These are phyloP conservation scores for Asterochloris erici DNA, from an alignment of 139 green algal species.

Conservation along the genomic window DNA sequence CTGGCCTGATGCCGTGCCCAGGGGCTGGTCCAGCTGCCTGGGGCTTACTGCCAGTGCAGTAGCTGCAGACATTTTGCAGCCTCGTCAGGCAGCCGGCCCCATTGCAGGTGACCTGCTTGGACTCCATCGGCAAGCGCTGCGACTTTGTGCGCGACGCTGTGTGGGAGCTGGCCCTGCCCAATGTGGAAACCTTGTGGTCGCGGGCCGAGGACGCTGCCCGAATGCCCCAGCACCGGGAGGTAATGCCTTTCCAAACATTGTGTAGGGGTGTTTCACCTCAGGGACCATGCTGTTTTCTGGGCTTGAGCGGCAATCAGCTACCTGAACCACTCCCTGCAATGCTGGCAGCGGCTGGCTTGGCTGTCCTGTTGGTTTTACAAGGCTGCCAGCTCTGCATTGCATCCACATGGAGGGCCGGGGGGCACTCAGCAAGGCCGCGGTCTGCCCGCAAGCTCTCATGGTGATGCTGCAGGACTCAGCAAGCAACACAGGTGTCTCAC, in stretches of 20 bases:
- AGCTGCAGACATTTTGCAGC: background rate
- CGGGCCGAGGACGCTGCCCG: slow-evolving; percentile 72
- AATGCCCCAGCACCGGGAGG: slow-evolving; percentile 38
- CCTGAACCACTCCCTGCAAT: too few relatives aligned
- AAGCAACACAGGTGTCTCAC: background rate
- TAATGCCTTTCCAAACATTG: background rate
- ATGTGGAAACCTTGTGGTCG: slow-evolving; percentile 67
- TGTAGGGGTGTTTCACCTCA: too few relatives aligned
- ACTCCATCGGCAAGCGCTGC: slow-evolving; percentile 73
- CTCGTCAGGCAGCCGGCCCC: background rate
- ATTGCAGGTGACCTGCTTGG: slow-evolving; percentile 73
- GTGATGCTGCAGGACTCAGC: background rate
- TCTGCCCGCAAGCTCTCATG: background rate
- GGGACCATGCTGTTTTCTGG: too few relatives aligned
- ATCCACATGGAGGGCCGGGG: too few relatives aligned
- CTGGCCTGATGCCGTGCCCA: too few relatives aligned
- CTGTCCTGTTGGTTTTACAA: too few relatives aligned
- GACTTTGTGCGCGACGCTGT: slow-evolving; percentile 33
- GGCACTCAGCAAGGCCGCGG: too few relatives aligned
- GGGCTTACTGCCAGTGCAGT: background rate
- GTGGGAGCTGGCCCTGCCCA: slow-evolving; percentile 41
- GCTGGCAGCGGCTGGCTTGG: too few relatives aligned
- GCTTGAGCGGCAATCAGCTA: too few relatives aligned
- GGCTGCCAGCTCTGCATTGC: too few relatives aligned
- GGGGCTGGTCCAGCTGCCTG: background rate